Conservation (phyloP, 164 flowering plant species). For the Litsea cubeba region DNA sequence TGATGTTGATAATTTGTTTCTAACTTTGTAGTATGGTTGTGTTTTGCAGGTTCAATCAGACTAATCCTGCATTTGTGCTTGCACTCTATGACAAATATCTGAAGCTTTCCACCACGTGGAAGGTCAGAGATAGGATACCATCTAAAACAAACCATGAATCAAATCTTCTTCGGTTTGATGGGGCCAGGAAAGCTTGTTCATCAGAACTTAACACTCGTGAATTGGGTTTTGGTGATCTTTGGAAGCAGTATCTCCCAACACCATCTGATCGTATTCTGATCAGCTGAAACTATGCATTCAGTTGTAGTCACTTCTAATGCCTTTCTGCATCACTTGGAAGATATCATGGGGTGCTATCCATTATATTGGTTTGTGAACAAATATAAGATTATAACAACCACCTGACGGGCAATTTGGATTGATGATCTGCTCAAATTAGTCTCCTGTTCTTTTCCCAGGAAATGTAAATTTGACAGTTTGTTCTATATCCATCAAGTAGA, state of each 20-base stretch:
- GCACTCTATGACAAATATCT: conserved; percentile 25
- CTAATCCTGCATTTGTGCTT: conserved; percentile 22
- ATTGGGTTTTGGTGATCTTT: conserved; percentile 10
- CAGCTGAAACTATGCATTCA: conserved; percentile 5
- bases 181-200: conserved; percentile 19
- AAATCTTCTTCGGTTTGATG: conserved; percentile 19
- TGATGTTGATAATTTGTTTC: no score
- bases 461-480: no score
- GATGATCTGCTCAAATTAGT: not conserved
- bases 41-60: conserved; percentile 11
- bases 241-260: conserved; percentile 26
- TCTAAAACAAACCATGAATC: not conserved
- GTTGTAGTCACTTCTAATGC: not conserved
- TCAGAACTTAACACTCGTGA: not conserved
- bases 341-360: no score
- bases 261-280: conserved; percentile 18
- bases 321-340: not conserved
- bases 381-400: not conserved
- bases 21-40: not conserved
- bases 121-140: conserved; percentile 7
- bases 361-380: no score
- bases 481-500: no score
- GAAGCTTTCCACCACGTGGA: conserved; percentile 27
- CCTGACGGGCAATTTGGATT: not conserved
- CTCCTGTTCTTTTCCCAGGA: not conserved